These are phyloP conservation scores for Cordyceps fumosorosea DNA, from an alignment of 2,329 filamentous ascomycete species.

Conservation along the genomic window DNA sequence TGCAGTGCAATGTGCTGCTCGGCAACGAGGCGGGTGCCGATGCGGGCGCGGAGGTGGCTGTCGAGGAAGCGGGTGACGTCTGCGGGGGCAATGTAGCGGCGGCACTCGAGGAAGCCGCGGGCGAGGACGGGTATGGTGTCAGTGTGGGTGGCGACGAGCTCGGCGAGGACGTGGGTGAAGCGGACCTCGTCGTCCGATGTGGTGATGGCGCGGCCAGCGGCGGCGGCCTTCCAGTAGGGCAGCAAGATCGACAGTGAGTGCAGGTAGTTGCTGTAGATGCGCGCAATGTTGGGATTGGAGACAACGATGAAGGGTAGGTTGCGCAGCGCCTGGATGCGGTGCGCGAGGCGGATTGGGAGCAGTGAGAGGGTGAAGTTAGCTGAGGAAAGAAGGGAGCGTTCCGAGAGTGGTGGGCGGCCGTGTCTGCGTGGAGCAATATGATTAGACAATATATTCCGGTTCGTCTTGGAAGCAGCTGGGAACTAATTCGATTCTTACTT, in stretches of 20 bases:
- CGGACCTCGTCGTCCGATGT: conserved; percentile 80
- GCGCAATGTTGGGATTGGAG: conserved; percentile 89
- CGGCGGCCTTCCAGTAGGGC: conserved; percentile 60
- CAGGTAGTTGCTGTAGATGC: conserved; percentile 94
- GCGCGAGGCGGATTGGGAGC: conserved; percentile 84
- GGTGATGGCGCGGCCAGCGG: conserved; percentile 30
- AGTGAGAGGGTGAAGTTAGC: conserved; percentile 94
- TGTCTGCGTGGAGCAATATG: conserved; percentile 36
- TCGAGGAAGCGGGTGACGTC: conserved; percentile 92
- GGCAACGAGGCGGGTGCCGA: conserved; percentile 87
- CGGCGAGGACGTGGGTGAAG: conserved; percentile 88
- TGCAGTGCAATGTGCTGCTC: conserved; percentile 96
- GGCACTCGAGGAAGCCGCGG: conserved; percentile 85
- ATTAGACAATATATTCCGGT: background rate
- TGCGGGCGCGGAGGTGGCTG: conserved; percentile 85
- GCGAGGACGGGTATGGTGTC: conserved; percentile 94
- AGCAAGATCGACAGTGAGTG: conserved; percentile 87
- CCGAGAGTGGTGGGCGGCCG: conserved; percentile 78
- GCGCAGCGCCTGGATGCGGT: conserved; percentile 85
- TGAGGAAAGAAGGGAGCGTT: conserved; percentile 73
- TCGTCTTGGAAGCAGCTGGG: too few species aligned
- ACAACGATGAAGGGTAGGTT: conserved; percentile 97
- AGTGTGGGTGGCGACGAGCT: conserved; percentile 89
- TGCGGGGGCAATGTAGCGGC: conserved; percentile 74
- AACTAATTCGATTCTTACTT: conserved; percentile 47